phyloP scores from a whole-genome alignment of 306 rosid genomes.

The Alnus rubra region DNA sequence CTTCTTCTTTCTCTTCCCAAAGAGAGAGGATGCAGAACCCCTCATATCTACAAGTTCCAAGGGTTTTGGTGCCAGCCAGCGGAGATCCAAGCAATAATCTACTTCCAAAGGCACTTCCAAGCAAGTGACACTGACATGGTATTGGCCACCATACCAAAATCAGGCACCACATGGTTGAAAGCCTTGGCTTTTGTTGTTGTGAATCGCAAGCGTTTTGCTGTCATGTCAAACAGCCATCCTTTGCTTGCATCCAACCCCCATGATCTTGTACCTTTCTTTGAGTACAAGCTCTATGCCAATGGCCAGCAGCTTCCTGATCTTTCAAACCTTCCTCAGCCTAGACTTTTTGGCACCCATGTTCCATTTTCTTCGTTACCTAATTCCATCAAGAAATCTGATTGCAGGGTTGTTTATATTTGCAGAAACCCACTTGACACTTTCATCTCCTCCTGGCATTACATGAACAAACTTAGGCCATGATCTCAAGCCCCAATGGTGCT shows the following conservation, averaged over 20 bases:
- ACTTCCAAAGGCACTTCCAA: slow-evolving; percentile 60
- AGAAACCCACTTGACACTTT: slow-evolving; percentile 63
- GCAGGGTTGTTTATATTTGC: slow-evolving; percentile 45
- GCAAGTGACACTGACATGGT: slow-evolving; percentile 41
- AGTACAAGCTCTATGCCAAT: slow-evolving; percentile 37
- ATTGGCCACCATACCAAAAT: slow-evolving; percentile 53
- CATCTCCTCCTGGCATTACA: slow-evolving; percentile 44
- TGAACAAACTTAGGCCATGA: slow-evolving; percentile 16
- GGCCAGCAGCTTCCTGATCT: slow-evolving; percentile 33
- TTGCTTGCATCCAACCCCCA: slow-evolving; percentile 54
- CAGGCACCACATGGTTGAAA: slow-evolving; percentile 71
- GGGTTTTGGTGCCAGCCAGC: slow-evolving; percentile 50
- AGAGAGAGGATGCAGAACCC: slow-evolving; percentile 49
- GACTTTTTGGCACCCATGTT: slow-evolving; percentile 57
- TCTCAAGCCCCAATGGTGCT: slow-evolving; percentile 10
- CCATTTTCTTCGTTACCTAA: slow-evolving; percentile 42
- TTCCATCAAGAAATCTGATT: slow-evolving; percentile 36
- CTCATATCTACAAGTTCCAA: slow-evolving; percentile 44
- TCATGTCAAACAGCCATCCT: slow-evolving; percentile 35
- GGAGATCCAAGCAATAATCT: slow-evolving; percentile 38
- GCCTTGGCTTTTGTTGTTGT: slow-evolving; percentile 48
- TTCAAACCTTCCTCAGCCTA: slow-evolving; percentile 36
- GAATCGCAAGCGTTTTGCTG: slow-evolving; percentile 26
- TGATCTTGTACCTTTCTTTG: slow-evolving; percentile 54
- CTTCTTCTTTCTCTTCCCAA: slow-evolving; percentile 49